These are phyloP conservation scores for Solanum dulcamara DNA, from an alignment of 257 asterid genomes.

Conservation along the genomic window DNA sequence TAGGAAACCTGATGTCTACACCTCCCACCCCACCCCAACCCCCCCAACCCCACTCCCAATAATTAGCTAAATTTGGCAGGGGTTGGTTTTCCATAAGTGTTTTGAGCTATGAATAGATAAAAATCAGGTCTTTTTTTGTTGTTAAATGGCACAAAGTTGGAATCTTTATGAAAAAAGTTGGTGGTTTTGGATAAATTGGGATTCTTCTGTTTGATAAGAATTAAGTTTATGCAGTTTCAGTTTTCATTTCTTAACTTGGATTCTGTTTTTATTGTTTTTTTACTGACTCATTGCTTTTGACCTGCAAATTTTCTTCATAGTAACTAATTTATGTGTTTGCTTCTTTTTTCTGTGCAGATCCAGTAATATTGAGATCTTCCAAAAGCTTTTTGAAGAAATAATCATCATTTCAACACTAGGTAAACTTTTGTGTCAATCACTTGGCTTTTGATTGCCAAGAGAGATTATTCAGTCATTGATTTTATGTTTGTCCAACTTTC, in stretches of 20 bases:
- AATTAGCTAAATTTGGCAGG: not conserved
- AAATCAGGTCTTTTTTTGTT: not conserved
- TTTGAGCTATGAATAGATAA: not conserved
- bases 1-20: not conserved
- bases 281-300: not conserved
- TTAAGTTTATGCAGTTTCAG: not conserved
- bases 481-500: not conserved
- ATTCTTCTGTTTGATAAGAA: not conserved
- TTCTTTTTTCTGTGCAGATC: not conserved
- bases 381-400: not conserved
- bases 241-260: not conserved
- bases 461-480: not conserved
- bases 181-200: not conserved
- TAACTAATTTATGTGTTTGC: not conserved
- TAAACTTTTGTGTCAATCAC: not conserved
- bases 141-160: not conserved
- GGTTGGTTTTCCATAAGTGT: not conserved
- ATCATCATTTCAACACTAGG: not conserved
- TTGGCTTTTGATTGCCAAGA: not conserved
- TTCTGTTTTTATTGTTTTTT: not conserved
- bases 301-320: not conserved
- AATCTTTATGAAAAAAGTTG: not conserved
- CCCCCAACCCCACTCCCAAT: not conserved
- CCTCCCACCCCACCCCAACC: not conserved
- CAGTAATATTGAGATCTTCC: not conserved